Evolutionary conservation across 257 asterid genomes (phyloP), one percentile per base, ranked within the genome.

Genomic region (Solanum dulcamara): DNA sequence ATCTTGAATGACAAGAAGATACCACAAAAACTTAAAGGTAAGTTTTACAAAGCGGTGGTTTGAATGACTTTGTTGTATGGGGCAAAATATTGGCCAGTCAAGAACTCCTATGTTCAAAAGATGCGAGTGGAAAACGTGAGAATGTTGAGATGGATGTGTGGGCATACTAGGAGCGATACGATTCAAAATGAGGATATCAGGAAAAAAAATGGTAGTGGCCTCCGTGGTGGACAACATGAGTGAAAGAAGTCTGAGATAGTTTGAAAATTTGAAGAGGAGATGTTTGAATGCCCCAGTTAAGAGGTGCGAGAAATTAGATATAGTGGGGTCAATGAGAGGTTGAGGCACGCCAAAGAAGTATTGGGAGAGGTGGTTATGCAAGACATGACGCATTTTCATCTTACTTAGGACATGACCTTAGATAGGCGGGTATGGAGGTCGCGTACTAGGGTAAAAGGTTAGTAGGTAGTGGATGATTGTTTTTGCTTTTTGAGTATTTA

Each of bases 251-350:
- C 15, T 51, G n/a, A 51, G 59, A 51, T 6, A 51, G 10, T 51
- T 51, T 18, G 59, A 8, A 51, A n/a, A 17, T 51, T 6, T 51
- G 59, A 7, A 17, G 4, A 51, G 6, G 10, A 51, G 8, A 51
- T 51, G 11, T 0, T 12, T 40, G 0, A 9, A 40, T 40, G 10
- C n/a, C 10, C 35, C n/a, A 17, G 0, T 51, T 17, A 51, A 1
- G 3, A 51, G n/a, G 7, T 17, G 9, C 5, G 4, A 50, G 57
- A 15, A 8, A 15, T 50, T 50, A 9, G 9, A 5, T 5, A 50
- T 50, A 15, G 0, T 50, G 9, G n/a, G 8, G 57, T 0, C 0
- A 3, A 50, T 50, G 3, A 50, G 57, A 50, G n/a, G 13, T 6
- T 17, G 0, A 51, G 4, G 10, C 17, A 17, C 10, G 0, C 9